phyloP scores from a whole-genome alignment of 148 eudicot species.

The Chenopodium formosanum region DNA sequence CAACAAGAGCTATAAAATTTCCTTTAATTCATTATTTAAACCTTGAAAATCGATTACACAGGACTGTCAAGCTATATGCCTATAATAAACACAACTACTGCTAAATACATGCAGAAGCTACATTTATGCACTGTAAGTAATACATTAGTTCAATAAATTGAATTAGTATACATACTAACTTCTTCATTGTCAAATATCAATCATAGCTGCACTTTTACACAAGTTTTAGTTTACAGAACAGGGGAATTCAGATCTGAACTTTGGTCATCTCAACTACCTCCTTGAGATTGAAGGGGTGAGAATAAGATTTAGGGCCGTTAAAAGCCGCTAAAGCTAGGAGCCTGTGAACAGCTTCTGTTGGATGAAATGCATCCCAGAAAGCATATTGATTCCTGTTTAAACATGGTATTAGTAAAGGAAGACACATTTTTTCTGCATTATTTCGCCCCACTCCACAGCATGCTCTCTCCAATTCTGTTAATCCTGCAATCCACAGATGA shows the following conservation, averaged over 20 bases:
- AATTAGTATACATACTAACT: neutral
- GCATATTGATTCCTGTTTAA: conserved; percentile 51
- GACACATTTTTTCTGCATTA: conserved; percentile 66
- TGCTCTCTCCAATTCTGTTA: conserved; percentile 52
- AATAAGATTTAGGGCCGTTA: conserved; percentile 38
- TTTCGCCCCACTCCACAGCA: conserved; percentile 80
- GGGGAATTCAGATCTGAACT: neutral
- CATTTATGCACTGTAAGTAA: neutral
- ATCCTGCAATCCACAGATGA: conserved; percentile 43
- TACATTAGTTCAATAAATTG: neutral
- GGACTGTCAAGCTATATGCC: neutral
- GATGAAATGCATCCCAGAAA: conserved; percentile 92
- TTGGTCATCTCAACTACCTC: conserved; percentile 47
- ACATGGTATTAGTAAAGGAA: conserved; percentile 71
- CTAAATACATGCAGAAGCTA: neutral
- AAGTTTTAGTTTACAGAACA: neutral
- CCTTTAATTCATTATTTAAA: neutral
- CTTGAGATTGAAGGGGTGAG: conserved; percentile 54
- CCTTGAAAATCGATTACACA: neutral
- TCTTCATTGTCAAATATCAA: neutral
- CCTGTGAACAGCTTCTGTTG: conserved; percentile 55
- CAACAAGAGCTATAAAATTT: neutral
- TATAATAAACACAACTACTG: neutral
- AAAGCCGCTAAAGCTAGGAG: conserved; percentile 59
- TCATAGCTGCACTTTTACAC: neutral